A percentile compares a stretch with the other conserved stretches of the same genome.
Conservation (phyloP, 352 stramenopile genomes). For the Peronospora tabacina region DNA sequence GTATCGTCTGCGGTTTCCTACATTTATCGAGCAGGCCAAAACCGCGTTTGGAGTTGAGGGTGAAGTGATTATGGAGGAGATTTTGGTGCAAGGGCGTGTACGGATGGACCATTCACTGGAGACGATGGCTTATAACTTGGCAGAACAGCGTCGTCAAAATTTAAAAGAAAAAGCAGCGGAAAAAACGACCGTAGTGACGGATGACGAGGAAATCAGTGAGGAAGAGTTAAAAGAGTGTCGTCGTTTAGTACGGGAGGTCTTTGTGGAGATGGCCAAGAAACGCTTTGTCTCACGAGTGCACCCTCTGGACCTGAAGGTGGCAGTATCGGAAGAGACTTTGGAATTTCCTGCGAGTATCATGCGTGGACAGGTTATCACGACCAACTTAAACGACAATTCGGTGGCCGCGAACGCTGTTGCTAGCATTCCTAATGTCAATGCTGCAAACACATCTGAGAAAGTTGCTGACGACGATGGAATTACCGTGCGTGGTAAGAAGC, state of each 20-base stretch:
- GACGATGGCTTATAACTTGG: conserved; percentile 73
- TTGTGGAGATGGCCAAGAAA: conserved; percentile 87
- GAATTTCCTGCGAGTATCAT: conserved; percentile 62
- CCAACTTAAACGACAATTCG: conserved; percentile 15
- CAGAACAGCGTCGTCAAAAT: conserved; percentile 44
- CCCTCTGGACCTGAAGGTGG: conserved; percentile 69
- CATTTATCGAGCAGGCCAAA: conserved; percentile 76
- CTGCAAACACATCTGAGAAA: conserved; percentile 13
- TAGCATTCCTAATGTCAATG: conserved; percentile 10
- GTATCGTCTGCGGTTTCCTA: conserved; percentile 78
- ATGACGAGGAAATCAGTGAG: conserved; percentile 58
- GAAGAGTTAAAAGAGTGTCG: conserved; percentile 67
- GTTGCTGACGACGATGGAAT: conserved; percentile 52
- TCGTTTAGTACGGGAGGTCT: conserved; percentile 46
- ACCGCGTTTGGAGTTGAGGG: conserved; percentile 67
- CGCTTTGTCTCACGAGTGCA: conserved; percentile 82
- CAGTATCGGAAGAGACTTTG: conserved; percentile 44
- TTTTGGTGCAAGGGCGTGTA: conserved; percentile 76
- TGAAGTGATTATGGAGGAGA: conserved; percentile 84
- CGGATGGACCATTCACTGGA: conserved; percentile 82
- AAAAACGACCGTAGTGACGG: conserved; percentile 8
- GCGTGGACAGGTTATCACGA: conserved; percentile 34
- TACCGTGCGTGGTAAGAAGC: conserved; percentile 68
- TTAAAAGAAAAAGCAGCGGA: conserved; percentile 20
- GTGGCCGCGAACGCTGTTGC: conserved; percentile 7